Conservation (phyloP, 305 asterid genomes). For the Plantago coronopus region DNA sequence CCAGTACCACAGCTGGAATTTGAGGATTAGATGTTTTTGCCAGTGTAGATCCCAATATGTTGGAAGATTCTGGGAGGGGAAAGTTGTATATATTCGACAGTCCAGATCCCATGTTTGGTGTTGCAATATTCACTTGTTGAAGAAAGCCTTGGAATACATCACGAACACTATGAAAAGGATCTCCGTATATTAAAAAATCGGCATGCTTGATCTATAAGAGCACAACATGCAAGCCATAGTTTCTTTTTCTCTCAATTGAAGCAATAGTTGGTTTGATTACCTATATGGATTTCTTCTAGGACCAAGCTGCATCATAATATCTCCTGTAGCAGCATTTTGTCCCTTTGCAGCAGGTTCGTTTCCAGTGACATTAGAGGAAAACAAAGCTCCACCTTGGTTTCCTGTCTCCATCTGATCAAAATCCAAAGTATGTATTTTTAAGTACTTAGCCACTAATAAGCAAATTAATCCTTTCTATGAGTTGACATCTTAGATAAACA, state of each 20-base stretch:
- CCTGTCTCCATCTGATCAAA: constrained; percentile 27
- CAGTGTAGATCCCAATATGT: constrained; percentile 13
- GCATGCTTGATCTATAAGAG: neutral
- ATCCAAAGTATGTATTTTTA: neutral
- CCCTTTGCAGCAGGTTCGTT: constrained; percentile 13
- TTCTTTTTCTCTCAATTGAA: neutral
- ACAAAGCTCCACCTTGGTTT: constrained; percentile 16
- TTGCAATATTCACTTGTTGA: constrained; percentile 24
- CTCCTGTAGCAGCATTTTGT: constrained; percentile 19
- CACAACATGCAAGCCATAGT: no score
- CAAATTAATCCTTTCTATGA: neutral
- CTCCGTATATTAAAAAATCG: neutral
- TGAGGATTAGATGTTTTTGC: constrained; percentile 5
- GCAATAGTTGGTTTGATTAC: constrained; percentile 13
- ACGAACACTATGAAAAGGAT: constrained; percentile 23
- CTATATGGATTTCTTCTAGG: constrained; percentile 43
- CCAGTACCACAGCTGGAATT: constrained; percentile 27
- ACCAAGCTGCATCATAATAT: constrained; percentile 32
- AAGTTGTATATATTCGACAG: constrained; percentile 16
- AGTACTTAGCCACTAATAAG: neutral
- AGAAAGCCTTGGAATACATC: constrained; percentile 28
- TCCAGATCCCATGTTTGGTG: constrained; percentile 15
- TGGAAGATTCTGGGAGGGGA: constrained; percentile 19
- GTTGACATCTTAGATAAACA: neutral
- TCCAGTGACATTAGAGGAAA: constrained; percentile 17